Base-by-base conservation (phyloP, 179 eudicot genomes). In the Patellifolia procumbens region DNA sequence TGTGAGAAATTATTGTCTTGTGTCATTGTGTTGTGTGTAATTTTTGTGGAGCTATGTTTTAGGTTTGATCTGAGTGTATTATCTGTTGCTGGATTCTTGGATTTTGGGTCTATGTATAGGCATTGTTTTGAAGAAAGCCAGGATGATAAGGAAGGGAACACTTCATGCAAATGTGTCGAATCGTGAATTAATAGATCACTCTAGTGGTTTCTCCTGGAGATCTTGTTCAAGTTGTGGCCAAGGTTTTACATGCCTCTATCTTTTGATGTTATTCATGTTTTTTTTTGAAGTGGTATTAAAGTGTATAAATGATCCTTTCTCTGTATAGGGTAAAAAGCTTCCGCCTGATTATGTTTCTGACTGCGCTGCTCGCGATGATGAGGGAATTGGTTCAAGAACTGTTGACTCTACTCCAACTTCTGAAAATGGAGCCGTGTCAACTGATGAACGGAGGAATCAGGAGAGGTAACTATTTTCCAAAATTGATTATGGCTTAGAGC, bases 151-250 rank as follows among this genome's bases (percentile, higher is more conserved):
- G 88, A 89, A 88, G 81, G 98, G 99, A n/a, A 87, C 79, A 59
- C 83, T 49, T 49, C 78, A 71, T 67, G 71, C 89, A 22, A 93
- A 89, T 86, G 82, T 86, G 39, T 87, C 80, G 20, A 77, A 78
- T 76, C 91, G 85, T 69, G 87, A 75, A 63, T 52, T 90, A 37
- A 81, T 91, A 74, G 96, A 90, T 29, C n/a, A 96, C 99, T 62
- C 89, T 96, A 62, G 81, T 91, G 42, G 83, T 96, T 43, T 85
- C 45, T 70, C 86, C 93, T 0, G 87, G 85, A 61, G 97, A 96
- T 88, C 94, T 96, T 52, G 97, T 96, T 77, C 98, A 96, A 96
- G 92, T 96, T 63, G 89, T 93, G 84, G 94, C 90, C 49, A 89
- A 91, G 99, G 99, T 82, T 68, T 63, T 82, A 62, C 51, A 53